phyloP scores from a whole-genome alignment of 352 stramenopile species.

The Phytophthora sp. region DNA sequence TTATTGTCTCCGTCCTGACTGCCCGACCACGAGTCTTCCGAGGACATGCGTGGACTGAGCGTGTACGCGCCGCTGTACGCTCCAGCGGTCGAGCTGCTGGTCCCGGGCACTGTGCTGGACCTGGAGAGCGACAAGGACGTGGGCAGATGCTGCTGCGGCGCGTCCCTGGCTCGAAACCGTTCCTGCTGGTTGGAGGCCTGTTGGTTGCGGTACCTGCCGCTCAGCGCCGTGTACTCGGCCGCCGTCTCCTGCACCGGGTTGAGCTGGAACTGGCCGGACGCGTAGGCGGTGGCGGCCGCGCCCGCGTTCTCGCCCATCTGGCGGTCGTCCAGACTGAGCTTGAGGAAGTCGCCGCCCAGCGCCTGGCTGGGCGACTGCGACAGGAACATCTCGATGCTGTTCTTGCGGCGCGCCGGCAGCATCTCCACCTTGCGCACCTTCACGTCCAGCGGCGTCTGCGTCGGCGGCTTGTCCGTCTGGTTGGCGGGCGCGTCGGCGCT shows the following conservation, averaged over 20 bases:
- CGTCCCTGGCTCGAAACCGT: constrained; percentile 25
- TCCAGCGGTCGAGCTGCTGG: constrained; percentile 30
- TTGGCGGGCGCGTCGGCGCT: no score
- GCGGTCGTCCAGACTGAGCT: constrained; percentile 73
- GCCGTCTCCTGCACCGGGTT: constrained; percentile 52
- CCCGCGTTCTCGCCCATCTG: constrained; percentile 43
- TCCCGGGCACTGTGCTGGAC: constrained; percentile 45
- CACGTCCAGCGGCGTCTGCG: constrained; percentile 7
- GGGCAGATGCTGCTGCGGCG: constrained; percentile 27
- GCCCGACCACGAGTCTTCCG: constrained; percentile 58
- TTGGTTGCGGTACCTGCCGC: constrained; percentile 26
- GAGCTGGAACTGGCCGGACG: constrained; percentile 56
- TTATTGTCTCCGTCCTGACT: constrained; percentile 49
- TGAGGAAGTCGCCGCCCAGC: constrained; percentile 78
- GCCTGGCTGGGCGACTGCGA: constrained; percentile 84
- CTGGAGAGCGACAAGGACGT: constrained; percentile 41
- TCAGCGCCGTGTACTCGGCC: constrained; percentile 40
- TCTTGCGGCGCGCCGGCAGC: constrained; percentile 63
- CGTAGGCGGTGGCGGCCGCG: constrained; percentile 33
- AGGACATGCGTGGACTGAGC: constrained; percentile 52
- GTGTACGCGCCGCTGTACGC: constrained; percentile 48
- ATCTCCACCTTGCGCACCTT: constrained; percentile 41
- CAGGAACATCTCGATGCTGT: constrained; percentile 90
- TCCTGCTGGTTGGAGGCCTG: constrained; percentile 34
- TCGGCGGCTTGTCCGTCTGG: constrained; percentile 20